Conservation (phyloP, 2,329 filamentous ascomycete genomes). For the Cytospora leucostoma region DNA sequence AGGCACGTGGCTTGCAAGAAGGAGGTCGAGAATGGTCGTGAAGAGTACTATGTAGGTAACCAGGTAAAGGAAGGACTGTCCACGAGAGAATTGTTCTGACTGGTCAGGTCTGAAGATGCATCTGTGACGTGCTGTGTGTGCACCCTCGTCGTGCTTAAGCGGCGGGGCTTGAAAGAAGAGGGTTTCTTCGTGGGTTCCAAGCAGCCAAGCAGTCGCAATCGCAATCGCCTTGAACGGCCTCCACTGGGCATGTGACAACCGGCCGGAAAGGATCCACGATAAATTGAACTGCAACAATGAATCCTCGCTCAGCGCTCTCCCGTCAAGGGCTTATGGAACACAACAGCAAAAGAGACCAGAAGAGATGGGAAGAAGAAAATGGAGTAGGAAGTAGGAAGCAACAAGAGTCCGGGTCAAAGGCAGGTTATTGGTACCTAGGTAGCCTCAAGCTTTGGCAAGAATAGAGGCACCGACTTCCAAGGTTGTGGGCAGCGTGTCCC, state of each 20-base stretch:
- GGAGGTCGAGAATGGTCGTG: not conserved
- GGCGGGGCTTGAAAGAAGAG: not conserved
- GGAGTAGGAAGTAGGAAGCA: not conserved
- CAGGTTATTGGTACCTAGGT: not conserved
- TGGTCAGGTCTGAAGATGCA: constrained; percentile 23
- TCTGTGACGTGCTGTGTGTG: constrained; percentile 18
- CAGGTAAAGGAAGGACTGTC: not conserved
- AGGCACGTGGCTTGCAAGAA: constrained; percentile 3
- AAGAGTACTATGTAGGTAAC: not conserved
- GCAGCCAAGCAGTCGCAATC: not conserved
- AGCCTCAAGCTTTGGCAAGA: not conserved
- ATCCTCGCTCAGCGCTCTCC: not conserved
- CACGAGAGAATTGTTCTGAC: not conserved
- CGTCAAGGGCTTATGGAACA: not conserved
- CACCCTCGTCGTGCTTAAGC: not conserved
- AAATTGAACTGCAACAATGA: not conserved
- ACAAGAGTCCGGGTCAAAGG: not conserved
- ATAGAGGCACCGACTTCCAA: not conserved
- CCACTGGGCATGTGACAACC: not conserved
- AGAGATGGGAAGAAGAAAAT: not conserved
- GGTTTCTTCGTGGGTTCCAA: not conserved
- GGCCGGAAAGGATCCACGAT: not conserved
- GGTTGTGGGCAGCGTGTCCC: not conserved
- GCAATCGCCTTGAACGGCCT: not conserved
- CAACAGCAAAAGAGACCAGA: not conserved